These are phyloP conservation scores for Lepraria neglecta DNA, from an alignment of 495 filamentous ascomycete genomes.

Conservation along the genomic window DNA sequence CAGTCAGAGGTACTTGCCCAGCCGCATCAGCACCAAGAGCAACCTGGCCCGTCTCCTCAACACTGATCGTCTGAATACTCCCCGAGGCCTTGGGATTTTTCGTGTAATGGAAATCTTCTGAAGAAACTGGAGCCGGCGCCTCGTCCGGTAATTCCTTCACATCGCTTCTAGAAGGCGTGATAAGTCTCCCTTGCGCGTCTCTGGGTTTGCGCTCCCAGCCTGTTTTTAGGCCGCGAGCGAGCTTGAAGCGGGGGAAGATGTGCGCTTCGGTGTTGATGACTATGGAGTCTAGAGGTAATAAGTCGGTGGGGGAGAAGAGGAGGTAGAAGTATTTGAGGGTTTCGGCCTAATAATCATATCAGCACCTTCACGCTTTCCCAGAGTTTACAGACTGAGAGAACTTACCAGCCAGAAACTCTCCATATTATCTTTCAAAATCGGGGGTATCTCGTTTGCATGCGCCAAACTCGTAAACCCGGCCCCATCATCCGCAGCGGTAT, in stretches of 20 bases:
- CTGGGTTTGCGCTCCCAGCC: slow-evolving; percentile 76
- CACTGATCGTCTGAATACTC: neutral
- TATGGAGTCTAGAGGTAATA: slow-evolving; percentile 75
- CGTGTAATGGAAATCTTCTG: too few species aligned
- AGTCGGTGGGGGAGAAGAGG: slow-evolving; percentile 77
- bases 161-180: slow-evolving; percentile 15
- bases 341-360: slow-evolving; percentile 57
- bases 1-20: neutral
- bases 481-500: slow-evolving; percentile 64
- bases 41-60: slow-evolving; percentile 6
- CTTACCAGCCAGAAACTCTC: slow-evolving; percentile 90
- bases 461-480: slow-evolving; percentile 72
- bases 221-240: slow-evolving; percentile 69
- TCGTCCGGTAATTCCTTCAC: neutral
- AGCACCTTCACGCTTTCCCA: neutral
- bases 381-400: neutral
- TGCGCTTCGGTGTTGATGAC: slow-evolving; percentile 97
- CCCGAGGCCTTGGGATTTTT: slow-evolving; percentile 3
- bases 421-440: slow-evolving; percentile 69
- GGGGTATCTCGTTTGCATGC: slow-evolving; percentile 65
- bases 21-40: neutral
- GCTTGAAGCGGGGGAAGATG: slow-evolving; percentile 77
- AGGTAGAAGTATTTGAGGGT: slow-evolving; percentile 98
- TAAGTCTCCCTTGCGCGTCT: slow-evolving; percentile 36
- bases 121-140: too few species aligned